Conservation (phyloP, 352 stramenopile species). For the Aphanomyces astaci region DNA sequence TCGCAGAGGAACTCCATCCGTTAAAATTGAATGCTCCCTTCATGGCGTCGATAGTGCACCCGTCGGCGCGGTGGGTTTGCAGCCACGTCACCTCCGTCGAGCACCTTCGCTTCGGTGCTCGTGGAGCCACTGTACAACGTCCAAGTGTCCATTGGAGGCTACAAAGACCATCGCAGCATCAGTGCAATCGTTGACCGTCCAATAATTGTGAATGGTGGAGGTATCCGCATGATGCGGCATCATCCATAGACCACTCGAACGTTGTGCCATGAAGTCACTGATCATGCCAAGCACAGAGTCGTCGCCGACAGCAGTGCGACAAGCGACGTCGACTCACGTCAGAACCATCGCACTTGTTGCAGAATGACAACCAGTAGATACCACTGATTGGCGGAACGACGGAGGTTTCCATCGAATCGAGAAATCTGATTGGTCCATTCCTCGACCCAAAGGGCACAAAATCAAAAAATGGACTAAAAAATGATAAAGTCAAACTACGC, state of each 20-base stretch:
- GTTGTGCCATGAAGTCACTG: conserved; percentile 8
- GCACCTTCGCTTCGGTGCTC: conserved; percentile 9
- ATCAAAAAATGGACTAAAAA: neutral
- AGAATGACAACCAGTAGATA: neutral
- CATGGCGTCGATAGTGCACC: conserved; percentile 6
- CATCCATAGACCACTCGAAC: conserved; percentile 16
- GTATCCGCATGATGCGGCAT: conserved; percentile 1
- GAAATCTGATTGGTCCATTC: neutral
- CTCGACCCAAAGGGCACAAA: neutral
- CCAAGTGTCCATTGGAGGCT: conserved; percentile 4
- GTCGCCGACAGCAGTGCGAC: neutral
- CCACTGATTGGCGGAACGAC: conserved; percentile 1
- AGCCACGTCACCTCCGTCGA: conserved; percentile 19
- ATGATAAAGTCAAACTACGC: neutral
- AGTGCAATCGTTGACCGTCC: conserved; percentile 7
- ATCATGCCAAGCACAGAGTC: conserved; percentile 1
- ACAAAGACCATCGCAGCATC: conserved; percentile 10
- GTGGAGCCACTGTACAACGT: conserved; percentile 16
- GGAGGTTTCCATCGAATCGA: neutral
- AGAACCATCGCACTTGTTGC: neutral
- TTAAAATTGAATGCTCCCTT: neutral
- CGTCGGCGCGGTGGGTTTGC: neutral
- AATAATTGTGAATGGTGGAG: neutral
- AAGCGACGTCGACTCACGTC: neutral
- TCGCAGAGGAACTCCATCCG: conserved; percentile 1